Conservation (phyloP, 2,329 filamentous ascomycete species). For the Chaetomium globosum region DNA sequence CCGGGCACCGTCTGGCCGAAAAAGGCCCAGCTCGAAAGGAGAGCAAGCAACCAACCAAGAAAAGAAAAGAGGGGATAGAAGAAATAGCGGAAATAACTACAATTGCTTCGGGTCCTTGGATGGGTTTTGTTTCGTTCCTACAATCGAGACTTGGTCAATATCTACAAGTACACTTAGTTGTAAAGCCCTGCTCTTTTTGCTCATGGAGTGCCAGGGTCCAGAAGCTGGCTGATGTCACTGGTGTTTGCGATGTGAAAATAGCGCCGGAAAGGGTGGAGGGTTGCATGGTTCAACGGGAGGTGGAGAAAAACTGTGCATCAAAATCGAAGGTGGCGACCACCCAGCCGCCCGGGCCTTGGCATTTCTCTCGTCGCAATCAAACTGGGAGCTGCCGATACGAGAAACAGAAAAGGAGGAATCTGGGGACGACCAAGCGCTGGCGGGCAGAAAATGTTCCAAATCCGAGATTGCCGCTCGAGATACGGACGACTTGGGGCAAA, state of each 20-base stretch:
- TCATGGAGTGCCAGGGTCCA: constrained; percentile 1
- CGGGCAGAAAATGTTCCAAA: neutral
- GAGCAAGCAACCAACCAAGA: no score
- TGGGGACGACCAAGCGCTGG: neutral
- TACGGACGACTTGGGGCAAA: neutral
- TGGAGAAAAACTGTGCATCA: constrained; percentile 20
- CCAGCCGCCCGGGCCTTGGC: constrained; percentile 26
- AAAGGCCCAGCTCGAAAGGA: no score
- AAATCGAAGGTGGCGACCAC: constrained; percentile 15
- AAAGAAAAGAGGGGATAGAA: no score
- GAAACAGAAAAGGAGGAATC: neutral
- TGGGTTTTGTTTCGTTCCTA: no score
- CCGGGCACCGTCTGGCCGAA: neutral
- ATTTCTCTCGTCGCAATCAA: constrained; percentile 26
- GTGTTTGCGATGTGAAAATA: neutral
- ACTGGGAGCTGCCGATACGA: constrained; percentile 27
- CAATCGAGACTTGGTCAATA: no score
- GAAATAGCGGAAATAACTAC: no score
- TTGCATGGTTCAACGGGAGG: constrained; percentile 3
- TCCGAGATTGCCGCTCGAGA: neutral
- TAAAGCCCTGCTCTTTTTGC: no score
- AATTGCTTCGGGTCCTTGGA: no score
- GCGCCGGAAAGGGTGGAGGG: neutral
- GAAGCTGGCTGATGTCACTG: constrained; percentile 21
- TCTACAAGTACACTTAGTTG: no score